Percentiles rank a stretch among this genome's conserved stretches.
phyloP scores from a whole-genome alignment of 1,139 yeast species.

The Saccharomyces pastorianus region DNA sequence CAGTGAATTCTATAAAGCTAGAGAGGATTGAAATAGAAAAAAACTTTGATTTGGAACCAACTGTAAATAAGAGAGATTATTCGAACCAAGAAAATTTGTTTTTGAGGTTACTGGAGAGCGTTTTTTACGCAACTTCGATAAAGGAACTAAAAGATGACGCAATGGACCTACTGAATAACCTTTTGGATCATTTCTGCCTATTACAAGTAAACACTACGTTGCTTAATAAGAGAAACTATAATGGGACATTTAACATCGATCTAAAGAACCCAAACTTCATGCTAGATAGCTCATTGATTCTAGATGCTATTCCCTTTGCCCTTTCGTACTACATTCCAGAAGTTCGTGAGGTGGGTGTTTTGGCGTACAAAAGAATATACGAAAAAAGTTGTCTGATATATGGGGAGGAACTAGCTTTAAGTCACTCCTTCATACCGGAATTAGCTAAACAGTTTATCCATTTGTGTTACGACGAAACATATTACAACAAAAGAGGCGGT shows the following conservation, averaged over 20 bases:
- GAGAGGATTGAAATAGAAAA: constrained; percentile 37
- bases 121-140: constrained; percentile 69
- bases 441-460: constrained; percentile 80
- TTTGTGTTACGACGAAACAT: constrained; percentile 82
- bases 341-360: constrained; percentile 65
- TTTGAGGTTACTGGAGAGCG: constrained; percentile 52
- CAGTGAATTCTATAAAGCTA: constrained; percentile 43
- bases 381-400: constrained; percentile 57
- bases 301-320: constrained; percentile 72
- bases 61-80: constrained; percentile 44
- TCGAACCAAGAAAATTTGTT: constrained; percentile 45
- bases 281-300: constrained; percentile 60
- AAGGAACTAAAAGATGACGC: constrained; percentile 73
- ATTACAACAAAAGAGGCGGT: constrained; percentile 82
- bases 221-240: constrained; percentile 59
- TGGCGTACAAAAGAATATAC: constrained; percentile 55
- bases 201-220: constrained; percentile 69
- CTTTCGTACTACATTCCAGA: constrained; percentile 67
- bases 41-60: constrained; percentile 34
- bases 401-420: constrained; percentile 60
- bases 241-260: constrained; percentile 62
- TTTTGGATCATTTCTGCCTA: constrained; percentile 73
- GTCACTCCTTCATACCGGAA: constrained; percentile 67
- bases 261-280: constrained; percentile 72
- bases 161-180: constrained; percentile 46